A percentile compares a stretch with the other conserved stretches of the same genome.
Conservation (phyloP, 495 filamentous ascomycete genomes). For the Xylaria longipes region DNA sequence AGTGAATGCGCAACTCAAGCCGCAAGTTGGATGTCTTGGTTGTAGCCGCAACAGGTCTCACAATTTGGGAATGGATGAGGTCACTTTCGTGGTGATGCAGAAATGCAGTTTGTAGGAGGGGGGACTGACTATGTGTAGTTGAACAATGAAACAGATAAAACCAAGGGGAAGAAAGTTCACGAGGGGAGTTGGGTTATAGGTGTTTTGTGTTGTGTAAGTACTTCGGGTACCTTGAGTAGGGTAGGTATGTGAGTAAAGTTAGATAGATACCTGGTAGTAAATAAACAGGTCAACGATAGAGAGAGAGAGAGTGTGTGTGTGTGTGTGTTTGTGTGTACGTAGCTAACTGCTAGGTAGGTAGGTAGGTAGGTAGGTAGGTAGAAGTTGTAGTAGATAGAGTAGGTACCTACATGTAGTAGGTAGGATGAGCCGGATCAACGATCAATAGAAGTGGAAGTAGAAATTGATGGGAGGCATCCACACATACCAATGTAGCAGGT, state of each 20-base stretch:
- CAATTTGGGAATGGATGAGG: conserved; percentile 3
- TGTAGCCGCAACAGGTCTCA: conserved; percentile 22
- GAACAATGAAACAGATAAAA: neutral
- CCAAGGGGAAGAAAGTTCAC: neutral
- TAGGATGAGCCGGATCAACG: neutral
- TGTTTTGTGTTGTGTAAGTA: neutral
- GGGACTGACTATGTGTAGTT: neutral
- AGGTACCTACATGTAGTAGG: too few species aligned
- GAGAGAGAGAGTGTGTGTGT: neutral
- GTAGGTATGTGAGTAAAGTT: too few species aligned
- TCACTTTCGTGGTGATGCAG: conserved; percentile 1
- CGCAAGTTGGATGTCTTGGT: neutral
- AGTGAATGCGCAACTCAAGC: conserved; percentile 15
- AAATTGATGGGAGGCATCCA: neutral
- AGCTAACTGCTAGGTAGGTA: too few species aligned
- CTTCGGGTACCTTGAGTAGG: neutral
- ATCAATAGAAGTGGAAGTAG: neutral
- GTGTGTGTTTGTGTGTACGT: too few species aligned
- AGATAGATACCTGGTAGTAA: neutral
- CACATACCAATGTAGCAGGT: neutral
- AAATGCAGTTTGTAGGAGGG: conserved; percentile 6
- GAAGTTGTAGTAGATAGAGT: too few species aligned
- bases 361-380: neutral
- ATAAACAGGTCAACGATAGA: neutral
- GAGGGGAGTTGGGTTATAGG: neutral